Base-by-base conservation (phyloP, 2,329 filamentous ascomycete species). In the Pseudocercospora eumusae region DNA sequence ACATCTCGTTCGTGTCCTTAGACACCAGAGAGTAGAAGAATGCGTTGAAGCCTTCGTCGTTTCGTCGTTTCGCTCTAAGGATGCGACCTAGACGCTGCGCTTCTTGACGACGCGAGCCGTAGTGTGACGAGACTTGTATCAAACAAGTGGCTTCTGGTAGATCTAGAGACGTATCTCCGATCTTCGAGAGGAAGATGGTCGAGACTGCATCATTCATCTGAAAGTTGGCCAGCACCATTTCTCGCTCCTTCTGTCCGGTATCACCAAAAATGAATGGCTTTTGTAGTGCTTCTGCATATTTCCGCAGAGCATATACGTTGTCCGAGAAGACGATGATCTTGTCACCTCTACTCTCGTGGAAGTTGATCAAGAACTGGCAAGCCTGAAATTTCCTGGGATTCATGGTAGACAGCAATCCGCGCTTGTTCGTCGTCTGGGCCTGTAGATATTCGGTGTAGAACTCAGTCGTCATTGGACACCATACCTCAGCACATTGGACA, bases 241-340 rank as follows among this genome's bases (percentile, higher is more conserved):
- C 85, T 28, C 95, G 91, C 78, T 98, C 95, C 15, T 85, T 83
- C 71, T 97, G 92, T 21, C 87, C 86, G 0, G 95, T 99, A 61
- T 88, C 90, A 56, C 95, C 95, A 71, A 91, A 96, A 68, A 99
- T 96, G 75, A 88, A 97, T 0, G 91, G 89, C 75, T 96, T 97
- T 53, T 85, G 85, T 25, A 33, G 15, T 15, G 25, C 31, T 54
- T 86, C 81, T 3, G 95, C 93, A 72, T 98, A 96, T 44, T 88
- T 85, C 69, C 93, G 86, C 28, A 99, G 81, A 0, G 95, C 93
- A 72, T 95, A 98, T 44, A 99, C 92, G 69, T 98, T 97, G 76
- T 99, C 95, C 0, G 92, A 96, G 76, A 98, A 98, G 47, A 99
- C 93, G 66, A 98, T 98, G 69, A 98, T 92, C 78, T 98, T 98